These are phyloP conservation scores for Kluyveromyces sp. DNA, from an alignment of 1,139 yeast genomes.

Conservation along the genomic window DNA sequence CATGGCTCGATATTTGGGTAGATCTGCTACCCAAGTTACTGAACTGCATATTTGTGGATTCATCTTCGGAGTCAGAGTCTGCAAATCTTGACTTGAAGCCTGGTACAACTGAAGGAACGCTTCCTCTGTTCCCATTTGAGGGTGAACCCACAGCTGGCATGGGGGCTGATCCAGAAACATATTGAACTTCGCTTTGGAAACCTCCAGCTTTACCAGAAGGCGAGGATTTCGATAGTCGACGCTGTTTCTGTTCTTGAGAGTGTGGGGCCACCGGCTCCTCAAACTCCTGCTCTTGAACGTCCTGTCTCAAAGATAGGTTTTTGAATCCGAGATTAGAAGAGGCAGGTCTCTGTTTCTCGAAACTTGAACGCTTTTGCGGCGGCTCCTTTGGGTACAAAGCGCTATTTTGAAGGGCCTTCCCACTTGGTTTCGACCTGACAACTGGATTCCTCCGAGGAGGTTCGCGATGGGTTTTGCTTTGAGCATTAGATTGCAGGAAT, in stretches of 20 bases:
- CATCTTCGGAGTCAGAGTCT: slow-evolving; percentile 55
- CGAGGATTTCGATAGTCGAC: slow-evolving; percentile 8
- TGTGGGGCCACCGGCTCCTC: slow-evolving; percentile 8
- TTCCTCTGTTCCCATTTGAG: not conserved
- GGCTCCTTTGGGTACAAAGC: slow-evolving; percentile 32
- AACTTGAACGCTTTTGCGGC: slow-evolving; percentile 48
- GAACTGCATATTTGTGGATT: slow-evolving; percentile 15
- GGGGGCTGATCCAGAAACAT: slow-evolving; percentile 11
- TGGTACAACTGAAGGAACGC: slow-evolving; percentile 1
- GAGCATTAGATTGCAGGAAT: slow-evolving; percentile 2
- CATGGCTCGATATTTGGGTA: slow-evolving; percentile 11
- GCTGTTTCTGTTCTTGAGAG: not conserved
- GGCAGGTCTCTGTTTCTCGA: slow-evolving; percentile 38
- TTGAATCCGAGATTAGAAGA: slow-evolving; percentile 32
- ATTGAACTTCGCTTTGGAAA: slow-evolving; percentile 20
- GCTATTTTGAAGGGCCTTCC: not conserved
- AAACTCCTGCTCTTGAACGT: slow-evolving; percentile 14
- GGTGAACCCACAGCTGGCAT: slow-evolving; percentile 6
- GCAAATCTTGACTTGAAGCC: slow-evolving; percentile 42
- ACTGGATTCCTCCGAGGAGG: not conserved
- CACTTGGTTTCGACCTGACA: not conserved
- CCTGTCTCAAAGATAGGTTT: slow-evolving; percentile 34
- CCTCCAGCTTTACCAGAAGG: slow-evolving; percentile 20
- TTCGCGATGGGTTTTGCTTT: not conserved
- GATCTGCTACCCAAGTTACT: slow-evolving; percentile 14